Percentiles rank a stretch among this genome's conserved stretches.
These are phyloP conservation scores for Avena sativa DNA, from an alignment of 176 grass and related monocot genomes.

Conservation along the genomic window DNA sequence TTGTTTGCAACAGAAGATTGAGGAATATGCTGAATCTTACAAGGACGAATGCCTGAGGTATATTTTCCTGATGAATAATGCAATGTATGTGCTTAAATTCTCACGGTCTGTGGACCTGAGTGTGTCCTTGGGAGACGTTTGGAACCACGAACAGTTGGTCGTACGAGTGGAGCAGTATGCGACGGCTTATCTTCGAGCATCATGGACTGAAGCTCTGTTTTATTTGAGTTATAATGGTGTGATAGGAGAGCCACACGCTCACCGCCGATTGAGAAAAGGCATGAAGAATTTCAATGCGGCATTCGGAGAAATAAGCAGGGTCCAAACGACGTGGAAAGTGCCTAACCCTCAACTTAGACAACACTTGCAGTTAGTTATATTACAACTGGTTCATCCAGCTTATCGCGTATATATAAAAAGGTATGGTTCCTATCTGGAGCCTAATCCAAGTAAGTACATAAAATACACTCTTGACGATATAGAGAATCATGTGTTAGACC, in stretches of 20 bases:
- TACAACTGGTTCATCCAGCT: not conserved
- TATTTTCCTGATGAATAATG: conserved; percentile 56
- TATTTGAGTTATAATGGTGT: not conserved
- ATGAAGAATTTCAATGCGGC: conserved; percentile 11
- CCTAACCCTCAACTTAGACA: conserved; percentile 46
- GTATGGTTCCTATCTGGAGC: not conserved
- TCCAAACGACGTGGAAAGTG: conserved; percentile 49
- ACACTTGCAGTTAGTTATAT: conserved; percentile 28
- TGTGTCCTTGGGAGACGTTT: not conserved
- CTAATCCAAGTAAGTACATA: not conserved
- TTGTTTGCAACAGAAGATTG: not conserved
- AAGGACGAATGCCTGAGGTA: conserved; percentile 28
- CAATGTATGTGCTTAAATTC: conserved; percentile 36
- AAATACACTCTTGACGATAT: conserved; percentile 13
- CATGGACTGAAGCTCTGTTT: conserved; percentile 23
- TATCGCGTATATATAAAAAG: not conserved
- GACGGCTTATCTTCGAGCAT: conserved; percentile 37
- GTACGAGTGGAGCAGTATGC: not conserved
- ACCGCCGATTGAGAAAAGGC: not conserved
- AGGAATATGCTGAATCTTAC: conserved; percentile 33
- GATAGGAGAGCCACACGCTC: not conserved
- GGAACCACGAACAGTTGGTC: not conserved
- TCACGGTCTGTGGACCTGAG: conserved; percentile 1
- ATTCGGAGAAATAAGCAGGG: conserved; percentile 26
- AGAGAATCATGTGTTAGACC: conserved; percentile 34